phyloP scores from a whole-genome alignment of 1,284 basidiomycete genomes.

The Inonotus obliquus region DNA sequence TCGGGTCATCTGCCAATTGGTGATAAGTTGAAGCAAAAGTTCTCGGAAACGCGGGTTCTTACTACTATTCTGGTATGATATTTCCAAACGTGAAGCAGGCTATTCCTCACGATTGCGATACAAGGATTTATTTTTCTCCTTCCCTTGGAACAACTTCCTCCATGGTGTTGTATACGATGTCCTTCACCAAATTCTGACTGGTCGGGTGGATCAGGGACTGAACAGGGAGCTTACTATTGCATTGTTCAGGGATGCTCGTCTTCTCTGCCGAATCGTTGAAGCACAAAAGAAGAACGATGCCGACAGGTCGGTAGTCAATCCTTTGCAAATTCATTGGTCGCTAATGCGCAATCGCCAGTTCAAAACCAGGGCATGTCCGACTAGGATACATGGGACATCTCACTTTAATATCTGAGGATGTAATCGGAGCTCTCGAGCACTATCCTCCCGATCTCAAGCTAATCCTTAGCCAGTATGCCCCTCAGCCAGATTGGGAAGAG shows the following conservation, averaged over 20 bases:
- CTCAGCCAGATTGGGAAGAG: slow-evolving; percentile 81
- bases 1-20: slow-evolving; percentile 48
- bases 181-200: slow-evolving; percentile 93
- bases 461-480: slow-evolving; percentile 59
- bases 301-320: slow-evolving; percentile 52
- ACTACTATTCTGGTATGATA: slow-evolving; percentile 65
- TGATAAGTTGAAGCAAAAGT: slow-evolving; percentile 73
- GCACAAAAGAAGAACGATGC: slow-evolving; percentile 77
- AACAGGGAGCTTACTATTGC: slow-evolving; percentile 80
- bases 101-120: neutral
- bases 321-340: slow-evolving; percentile 1
- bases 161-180: slow-evolving; percentile 98
- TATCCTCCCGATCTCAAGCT: slow-evolving; percentile 79
- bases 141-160: slow-evolving; percentile 97
- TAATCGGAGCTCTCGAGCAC: slow-evolving; percentile 78
- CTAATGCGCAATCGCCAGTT: slow-evolving; percentile 30
- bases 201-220: slow-evolving; percentile 68
- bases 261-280: slow-evolving; percentile 82
- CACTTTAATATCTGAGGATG: slow-evolving; percentile 88
- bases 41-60: slow-evolving; percentile 69
- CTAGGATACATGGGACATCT: slow-evolving; percentile 98
- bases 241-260: slow-evolving; percentile 73
- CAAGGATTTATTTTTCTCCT: slow-evolving; percentile 92
- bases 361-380: slow-evolving; percentile 67
- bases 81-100: slow-evolving; percentile 18